Evolutionary conservation across 805 yeast genomes (phyloP).

Genomic region (Wickerhamiella cacticola): DNA sequence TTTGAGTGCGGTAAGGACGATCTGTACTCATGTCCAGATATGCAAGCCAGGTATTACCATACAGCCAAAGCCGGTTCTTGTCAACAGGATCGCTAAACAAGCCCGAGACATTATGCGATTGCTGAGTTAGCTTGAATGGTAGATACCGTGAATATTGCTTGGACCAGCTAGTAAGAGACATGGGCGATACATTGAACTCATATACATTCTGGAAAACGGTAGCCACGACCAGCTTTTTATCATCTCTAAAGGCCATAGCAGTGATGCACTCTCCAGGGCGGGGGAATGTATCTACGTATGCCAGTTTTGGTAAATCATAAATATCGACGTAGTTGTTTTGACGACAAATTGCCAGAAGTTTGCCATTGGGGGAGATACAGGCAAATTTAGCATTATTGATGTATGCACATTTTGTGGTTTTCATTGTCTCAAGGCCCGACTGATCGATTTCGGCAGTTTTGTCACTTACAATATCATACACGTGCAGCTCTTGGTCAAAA

Average conservation of each 20-base stretch:
- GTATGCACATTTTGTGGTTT: conserved; percentile 23
- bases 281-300: conserved; percentile 36
- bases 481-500: conserved; percentile 23
- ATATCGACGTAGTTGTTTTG: conserved; percentile 55
- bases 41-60: conserved; percentile 73
- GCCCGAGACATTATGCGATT: conserved; percentile 63
- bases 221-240: conserved; percentile 45
- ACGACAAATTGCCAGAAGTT: conserved; percentile 45
- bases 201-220: conserved; percentile 63
- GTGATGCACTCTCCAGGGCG: conserved; percentile 50
- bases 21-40: conserved; percentile 55
- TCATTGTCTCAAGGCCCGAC: not conserved
- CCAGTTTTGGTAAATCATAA: conserved; percentile 24
- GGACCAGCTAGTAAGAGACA: conserved; percentile 59
- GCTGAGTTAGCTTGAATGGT: conserved; percentile 49
- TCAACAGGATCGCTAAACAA: conserved; percentile 40
- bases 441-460: conserved; percentile 13
- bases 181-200: conserved; percentile 44
- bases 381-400: conserved; percentile 42
- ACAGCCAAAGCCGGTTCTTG: conserved; percentile 56
- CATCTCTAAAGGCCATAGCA: conserved; percentile 43
- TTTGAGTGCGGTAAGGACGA: conserved; percentile 36
- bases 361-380: conserved; percentile 36
- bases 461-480: conserved; percentile 16
- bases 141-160: conserved; percentile 58